These are phyloP conservation scores for Aspergillus spinulosporus DNA, from an alignment of 2,329 filamentous ascomycete genomes.

Conservation along the genomic window DNA sequence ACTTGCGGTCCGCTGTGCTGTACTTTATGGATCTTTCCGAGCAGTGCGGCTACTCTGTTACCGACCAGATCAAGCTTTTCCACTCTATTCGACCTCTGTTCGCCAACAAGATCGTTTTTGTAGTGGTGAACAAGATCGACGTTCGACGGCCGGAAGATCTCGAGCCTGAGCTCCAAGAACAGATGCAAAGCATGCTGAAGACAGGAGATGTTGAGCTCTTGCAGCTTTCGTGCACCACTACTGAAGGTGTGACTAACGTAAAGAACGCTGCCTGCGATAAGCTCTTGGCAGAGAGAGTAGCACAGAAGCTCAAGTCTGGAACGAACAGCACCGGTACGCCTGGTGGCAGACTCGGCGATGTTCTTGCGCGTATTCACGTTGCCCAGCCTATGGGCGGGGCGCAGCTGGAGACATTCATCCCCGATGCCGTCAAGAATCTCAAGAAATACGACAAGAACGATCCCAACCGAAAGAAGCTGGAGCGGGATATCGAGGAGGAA, in stretches of 20 bases:
- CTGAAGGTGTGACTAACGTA: constrained; percentile 89
- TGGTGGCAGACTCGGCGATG: constrained; percentile 80
- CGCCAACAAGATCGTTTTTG: constrained; percentile 93
- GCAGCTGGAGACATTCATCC: constrained; percentile 79
- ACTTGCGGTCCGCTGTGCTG: constrained; percentile 88
- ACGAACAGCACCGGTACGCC: constrained; percentile 75
- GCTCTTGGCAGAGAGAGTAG: constrained; percentile 86
- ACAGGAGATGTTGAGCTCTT: constrained; percentile 88
- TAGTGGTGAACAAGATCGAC: constrained; percentile 98
- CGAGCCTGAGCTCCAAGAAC: constrained; percentile 71
- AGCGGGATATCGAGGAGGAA: constrained; percentile 85
- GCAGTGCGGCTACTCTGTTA: constrained; percentile 92
- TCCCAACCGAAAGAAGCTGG: constrained; percentile 75
- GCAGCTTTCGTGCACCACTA: constrained; percentile 90
- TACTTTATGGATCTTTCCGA: constrained; percentile 99
- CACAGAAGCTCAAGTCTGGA: constrained; percentile 89
- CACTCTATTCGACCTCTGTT: constrained; percentile 96
- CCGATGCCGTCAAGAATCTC: constrained; percentile 74
- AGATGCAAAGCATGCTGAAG: constrained; percentile 78
- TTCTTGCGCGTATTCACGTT: constrained; percentile 93
- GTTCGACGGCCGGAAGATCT: constrained; percentile 84
- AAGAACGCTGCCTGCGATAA: constrained; percentile 95
- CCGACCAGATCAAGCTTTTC: constrained; percentile 92
- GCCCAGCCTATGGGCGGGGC: constrained; percentile 86
- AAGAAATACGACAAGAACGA: constrained; percentile 91